Percentiles rank a stretch among this genome's conserved stretches.
Conservation (phyloP, 495 filamentous ascomycete species). For the Aspergillus avenaceus region DNA sequence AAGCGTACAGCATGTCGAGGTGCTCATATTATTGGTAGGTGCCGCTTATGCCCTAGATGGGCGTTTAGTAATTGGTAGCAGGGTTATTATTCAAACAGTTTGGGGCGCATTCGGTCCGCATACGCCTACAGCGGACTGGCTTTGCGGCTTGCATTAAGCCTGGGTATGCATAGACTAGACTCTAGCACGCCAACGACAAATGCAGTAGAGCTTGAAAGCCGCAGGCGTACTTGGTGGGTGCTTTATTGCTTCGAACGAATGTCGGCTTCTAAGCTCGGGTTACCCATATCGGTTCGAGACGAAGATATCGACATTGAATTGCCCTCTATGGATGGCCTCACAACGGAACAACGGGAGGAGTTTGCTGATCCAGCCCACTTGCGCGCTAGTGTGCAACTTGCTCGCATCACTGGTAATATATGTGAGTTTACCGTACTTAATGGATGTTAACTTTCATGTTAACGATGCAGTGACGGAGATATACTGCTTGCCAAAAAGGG, state of each 20-base stretch:
- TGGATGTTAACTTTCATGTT: no score
- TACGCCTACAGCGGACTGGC: no score
- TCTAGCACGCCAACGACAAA: no score
- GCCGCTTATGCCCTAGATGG: no score
- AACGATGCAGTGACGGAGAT: conserved; percentile 24
- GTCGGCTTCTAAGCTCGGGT: conserved; percentile 20
- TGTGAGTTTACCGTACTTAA: no score
- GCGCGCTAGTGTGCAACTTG: conserved; percentile 19
- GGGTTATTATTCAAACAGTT: no score
- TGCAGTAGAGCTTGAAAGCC: conserved; percentile 21
- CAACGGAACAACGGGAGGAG: conserved; percentile 14
- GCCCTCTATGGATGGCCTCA: conserved; percentile 20
- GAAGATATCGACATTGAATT: conserved; percentile 23
- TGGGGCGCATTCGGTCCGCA: no score
- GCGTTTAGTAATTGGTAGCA: no score
- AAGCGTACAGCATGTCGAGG: no score
- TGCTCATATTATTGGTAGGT: no score
- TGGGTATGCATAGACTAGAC: no score
- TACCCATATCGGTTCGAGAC: conserved; percentile 19
- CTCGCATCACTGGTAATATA: conserved; percentile 21
- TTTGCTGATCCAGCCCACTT: conserved; percentile 22
- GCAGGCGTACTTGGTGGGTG: conserved; percentile 24
- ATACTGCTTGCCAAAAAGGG: conserved; percentile 18
- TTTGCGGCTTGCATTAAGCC: no score
- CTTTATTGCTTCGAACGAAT: conserved; percentile 23